phyloP scores from a whole-genome alignment of 495 filamentous ascomycete genomes.

The Daldinia vernicosa region DNA sequence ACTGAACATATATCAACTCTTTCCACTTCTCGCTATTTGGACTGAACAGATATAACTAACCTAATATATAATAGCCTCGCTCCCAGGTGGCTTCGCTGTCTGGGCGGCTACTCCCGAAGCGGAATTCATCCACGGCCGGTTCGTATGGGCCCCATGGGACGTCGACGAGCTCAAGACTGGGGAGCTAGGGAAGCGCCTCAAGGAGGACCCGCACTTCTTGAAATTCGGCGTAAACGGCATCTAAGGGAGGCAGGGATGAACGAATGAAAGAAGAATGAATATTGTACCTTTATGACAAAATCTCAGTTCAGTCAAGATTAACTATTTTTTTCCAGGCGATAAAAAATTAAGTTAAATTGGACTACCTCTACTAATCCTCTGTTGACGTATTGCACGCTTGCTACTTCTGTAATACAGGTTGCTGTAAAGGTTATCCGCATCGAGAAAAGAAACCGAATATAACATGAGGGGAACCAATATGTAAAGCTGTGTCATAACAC shows the following conservation, averaged over 20 bases:
- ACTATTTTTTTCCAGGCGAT: neutral
- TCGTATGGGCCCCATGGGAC: slow-evolving; percentile 63
- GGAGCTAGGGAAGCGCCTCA: slow-evolving; percentile 48
- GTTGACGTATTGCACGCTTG: neutral
- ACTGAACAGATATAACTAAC: neutral
- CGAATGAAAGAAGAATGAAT: too few relatives aligned
- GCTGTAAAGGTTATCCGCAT: neutral
- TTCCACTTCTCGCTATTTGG: neutral
- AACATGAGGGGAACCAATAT: neutral
- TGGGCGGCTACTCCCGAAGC: slow-evolving; percentile 61
- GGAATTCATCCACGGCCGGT: slow-evolving; percentile 61
- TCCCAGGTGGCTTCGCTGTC: slow-evolving; percentile 59
- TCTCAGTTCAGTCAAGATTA: neutral
- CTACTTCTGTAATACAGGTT: neutral
- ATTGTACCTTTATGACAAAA: neutral
- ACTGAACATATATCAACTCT: neutral
- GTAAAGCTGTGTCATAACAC: neutral
- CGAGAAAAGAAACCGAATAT: neutral
- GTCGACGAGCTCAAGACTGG: slow-evolving; percentile 58
- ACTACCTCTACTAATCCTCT: neutral
- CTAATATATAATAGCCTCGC: slow-evolving; percentile 39
- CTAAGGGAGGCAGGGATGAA: neutral
- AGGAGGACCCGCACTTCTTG: slow-evolving; percentile 45
- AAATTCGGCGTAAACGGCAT: slow-evolving; percentile 42
- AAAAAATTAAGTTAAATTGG: neutral